Evolutionary conservation across 495 filamentous ascomycete species (phyloP), one percentile per base, ranked within the genome.

Genomic region (Aspergillus cavernicola): DNA sequence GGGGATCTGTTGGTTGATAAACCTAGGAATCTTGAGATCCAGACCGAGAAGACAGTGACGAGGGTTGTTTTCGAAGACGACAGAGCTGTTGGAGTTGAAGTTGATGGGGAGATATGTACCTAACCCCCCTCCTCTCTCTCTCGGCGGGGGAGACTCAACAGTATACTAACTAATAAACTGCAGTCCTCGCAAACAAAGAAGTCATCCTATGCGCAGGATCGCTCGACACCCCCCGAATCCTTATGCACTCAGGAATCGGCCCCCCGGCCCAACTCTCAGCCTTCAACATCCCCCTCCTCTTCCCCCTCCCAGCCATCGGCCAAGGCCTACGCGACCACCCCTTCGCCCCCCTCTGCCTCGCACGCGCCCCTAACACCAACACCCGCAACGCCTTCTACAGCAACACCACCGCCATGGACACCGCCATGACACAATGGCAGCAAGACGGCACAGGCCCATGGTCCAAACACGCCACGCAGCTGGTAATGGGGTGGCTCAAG

Each of bases 201-300:
- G 74, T 85, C 28, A 77, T 86, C 40, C 63, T 88, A 8, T 75
- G 73, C 0, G 74, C 74, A 13, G 84, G 85, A 8, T 66, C 82
- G 1, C 67, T 85, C 19, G 76, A 86, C 61, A 69, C 67, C 11
- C 84, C 85, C 2, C 76, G 80, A 36, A 74, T 86, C 44, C 71
- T 87, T 0, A 81, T 85, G 77, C 80, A 84, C 50, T 84, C 80
- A 0, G 85, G 84, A 10, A 80, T 88, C 49, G 84, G 84, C 0
- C 80, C 83, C 0, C 60, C 62, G 10, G 56, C 65, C 0, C 72
- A 84, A 23, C 75, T 88, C 0, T 31, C 66, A n/a, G 55, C 75
- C 28, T 77, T 73, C 63, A 52, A 65, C n/a, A 82, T 87, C 53
- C 72, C 76, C 0, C 58, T 82, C 0, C 45, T 81, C 16, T 64